phyloP scores from a whole-genome alignment of 2,329 filamentous ascomycete species.

The Neonectria sp. region DNA sequence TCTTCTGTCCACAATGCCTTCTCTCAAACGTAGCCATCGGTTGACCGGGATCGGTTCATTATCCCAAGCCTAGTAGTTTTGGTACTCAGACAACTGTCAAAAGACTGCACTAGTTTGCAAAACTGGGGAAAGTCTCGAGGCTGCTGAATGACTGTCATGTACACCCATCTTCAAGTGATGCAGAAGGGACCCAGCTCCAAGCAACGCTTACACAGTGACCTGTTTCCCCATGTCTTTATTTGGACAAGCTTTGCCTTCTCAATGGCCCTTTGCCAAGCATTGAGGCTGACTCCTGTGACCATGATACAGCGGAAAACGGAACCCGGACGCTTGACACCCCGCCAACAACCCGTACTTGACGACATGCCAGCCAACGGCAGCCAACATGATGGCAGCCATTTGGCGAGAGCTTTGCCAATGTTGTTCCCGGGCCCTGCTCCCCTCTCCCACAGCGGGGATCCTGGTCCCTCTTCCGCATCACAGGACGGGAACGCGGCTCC shows the following conservation, averaged over 20 bases:
- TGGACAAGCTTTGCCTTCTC: neutral
- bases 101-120: neutral
- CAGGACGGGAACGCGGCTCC: slow-evolving; percentile 10
- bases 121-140: neutral
- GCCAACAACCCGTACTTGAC: neutral
- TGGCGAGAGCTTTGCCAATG: slow-evolving; percentile 14
- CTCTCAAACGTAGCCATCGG: neutral
- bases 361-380: slow-evolving; percentile 5
- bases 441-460: neutral
- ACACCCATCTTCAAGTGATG: neutral
- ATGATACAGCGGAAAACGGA: slow-evolving; percentile 17
- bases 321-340: slow-evolving; percentile 4
- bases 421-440: slow-evolving; percentile 6
- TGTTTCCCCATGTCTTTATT: neutral
- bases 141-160: neutral
- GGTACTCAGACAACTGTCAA: neutral
- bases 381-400: slow-evolving; percentile 13
- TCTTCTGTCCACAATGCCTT: neutral
- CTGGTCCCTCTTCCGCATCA: slow-evolving; percentile 10
- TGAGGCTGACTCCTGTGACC: slow-evolving; percentile 10
- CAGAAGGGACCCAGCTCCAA: neutral
- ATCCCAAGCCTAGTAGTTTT: neutral
- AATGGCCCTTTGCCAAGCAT: neutral
- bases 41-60: neutral
- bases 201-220: neutral